These are phyloP conservation scores for Apodospora peruviana DNA, from an alignment of 495 filamentous ascomycete genomes.

Conservation along the genomic window DNA sequence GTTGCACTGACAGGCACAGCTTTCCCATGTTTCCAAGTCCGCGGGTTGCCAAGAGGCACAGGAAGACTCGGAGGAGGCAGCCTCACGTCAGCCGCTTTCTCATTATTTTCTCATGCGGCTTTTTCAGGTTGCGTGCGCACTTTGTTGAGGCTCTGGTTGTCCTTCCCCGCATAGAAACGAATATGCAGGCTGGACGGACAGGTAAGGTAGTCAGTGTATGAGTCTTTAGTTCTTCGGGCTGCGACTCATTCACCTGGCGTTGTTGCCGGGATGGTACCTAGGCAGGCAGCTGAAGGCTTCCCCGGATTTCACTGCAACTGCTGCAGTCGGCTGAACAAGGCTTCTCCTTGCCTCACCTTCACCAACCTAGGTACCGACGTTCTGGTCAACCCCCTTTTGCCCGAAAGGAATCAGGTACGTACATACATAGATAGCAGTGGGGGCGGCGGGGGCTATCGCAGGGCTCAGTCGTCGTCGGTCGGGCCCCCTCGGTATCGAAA, in stretches of 20 bases:
- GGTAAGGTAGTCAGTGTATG: not conserved
- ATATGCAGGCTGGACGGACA: not conserved
- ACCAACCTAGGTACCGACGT: no score
- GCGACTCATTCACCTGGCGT: not conserved
- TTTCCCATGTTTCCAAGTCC: not conserved
- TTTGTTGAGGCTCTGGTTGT: not conserved
- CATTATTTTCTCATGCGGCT: not conserved
- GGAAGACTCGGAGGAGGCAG: no score
- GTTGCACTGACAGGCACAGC: not conserved
- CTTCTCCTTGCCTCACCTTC: no score
- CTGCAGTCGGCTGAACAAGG: no score
- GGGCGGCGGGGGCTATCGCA: no score
- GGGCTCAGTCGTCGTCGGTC: no score
- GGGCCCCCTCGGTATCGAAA: no score
- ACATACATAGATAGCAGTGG: no score
- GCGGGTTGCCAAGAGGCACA: not conserved
- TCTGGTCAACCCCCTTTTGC: no score
- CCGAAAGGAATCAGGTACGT: no score
- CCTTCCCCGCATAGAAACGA: not conserved
- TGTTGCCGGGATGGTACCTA: not conserved
- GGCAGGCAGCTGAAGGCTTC: not conserved
- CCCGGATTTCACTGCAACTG: not conserved
- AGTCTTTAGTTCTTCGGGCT: not conserved
- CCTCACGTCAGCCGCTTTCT: not conserved
- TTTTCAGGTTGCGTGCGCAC: not conserved